These are phyloP conservation scores for Mycosphaerella sp. DNA, from an alignment of 2,329 filamentous ascomycete species.

Conservation along the genomic window DNA sequence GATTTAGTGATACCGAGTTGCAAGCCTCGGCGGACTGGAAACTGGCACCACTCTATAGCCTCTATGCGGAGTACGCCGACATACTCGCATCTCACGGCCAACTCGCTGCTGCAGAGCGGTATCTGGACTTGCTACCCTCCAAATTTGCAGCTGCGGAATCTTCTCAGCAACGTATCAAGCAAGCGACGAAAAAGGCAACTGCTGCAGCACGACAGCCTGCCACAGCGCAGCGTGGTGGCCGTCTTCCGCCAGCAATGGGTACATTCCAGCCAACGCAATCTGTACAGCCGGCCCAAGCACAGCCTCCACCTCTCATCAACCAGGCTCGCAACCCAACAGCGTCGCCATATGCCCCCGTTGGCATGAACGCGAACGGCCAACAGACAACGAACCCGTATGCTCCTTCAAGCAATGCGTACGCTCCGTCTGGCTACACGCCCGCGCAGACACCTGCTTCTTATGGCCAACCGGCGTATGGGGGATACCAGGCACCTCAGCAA, in stretches of 20 bases:
- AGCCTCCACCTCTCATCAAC: constrained; percentile 33
- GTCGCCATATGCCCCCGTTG: constrained; percentile 38
- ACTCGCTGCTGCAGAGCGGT: constrained; percentile 78
- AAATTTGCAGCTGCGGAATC: constrained; percentile 83
- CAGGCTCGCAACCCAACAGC: constrained; percentile 30
- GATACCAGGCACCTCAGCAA: constrained; percentile 41
- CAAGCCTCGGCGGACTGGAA: constrained; percentile 75
- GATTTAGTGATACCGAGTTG: constrained; percentile 76
- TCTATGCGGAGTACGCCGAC: constrained; percentile 95
- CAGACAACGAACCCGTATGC: constrained; percentile 45
- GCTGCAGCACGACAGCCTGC: constrained; percentile 32
- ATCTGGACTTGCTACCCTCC: constrained; percentile 76
- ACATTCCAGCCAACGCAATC: constrained; percentile 38
- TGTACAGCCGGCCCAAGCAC: constrained; percentile 10
- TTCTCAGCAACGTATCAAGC: constrained; percentile 74
- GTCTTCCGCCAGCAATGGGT: constrained; percentile 18
- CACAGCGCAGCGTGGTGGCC: constrained; percentile 29
- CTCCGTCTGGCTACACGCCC: constrained; percentile 37
- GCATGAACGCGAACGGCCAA: constrained; percentile 12
- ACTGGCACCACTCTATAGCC: constrained; percentile 78
- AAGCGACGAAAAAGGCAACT: constrained; percentile 60
- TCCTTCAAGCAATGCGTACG: constrained; percentile 30
- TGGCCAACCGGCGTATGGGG: constrained; percentile 38
- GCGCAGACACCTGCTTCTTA: constrained; percentile 40
- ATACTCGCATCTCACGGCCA: constrained; percentile 88